Conservation (phyloP, 2,329 filamentous ascomycete species). For the Trichoderma koningiopsis region DNA sequence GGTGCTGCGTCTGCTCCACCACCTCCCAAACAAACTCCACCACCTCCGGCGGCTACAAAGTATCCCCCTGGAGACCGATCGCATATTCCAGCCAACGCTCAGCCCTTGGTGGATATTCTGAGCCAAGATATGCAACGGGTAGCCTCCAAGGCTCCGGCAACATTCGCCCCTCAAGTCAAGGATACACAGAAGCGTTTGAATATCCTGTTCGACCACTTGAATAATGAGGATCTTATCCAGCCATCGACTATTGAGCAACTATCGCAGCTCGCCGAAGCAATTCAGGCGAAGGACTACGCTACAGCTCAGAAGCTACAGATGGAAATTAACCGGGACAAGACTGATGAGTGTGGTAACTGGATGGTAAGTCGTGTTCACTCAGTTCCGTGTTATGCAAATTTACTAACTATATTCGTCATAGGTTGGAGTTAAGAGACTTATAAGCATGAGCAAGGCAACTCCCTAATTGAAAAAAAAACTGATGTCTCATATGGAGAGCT, state of each 20-base stretch:
- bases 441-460: conserved; percentile 78
- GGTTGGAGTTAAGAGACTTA: conserved; percentile 75
- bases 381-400: neutral
- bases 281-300: conserved; percentile 70
- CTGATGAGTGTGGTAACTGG: conserved; percentile 81
- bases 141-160: conserved; percentile 79
- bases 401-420: conserved; percentile 48
- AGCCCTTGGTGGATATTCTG: conserved; percentile 79
- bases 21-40: conserved; percentile 51
- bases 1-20: conserved; percentile 45
- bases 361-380: conserved; percentile 64
- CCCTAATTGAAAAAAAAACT: conserved; percentile 46
- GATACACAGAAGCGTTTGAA: conserved; percentile 92
- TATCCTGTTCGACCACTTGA: conserved; percentile 94
- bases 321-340: conserved; percentile 75
- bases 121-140: conserved; percentile 85
- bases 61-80: conserved; percentile 85
- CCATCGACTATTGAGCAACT: conserved; percentile 73
- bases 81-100: conserved; percentile 78
- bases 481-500: conserved; percentile 16
- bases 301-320: conserved; percentile 69
- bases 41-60: conserved; percentile 59
- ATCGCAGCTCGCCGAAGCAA: conserved; percentile 62
- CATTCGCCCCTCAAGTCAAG: conserved; percentile 84
- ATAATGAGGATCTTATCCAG: conserved; percentile 89